Percentiles rank a stretch among this genome's conserved stretches.
Conservation (phyloP, 208 protist species). For the Perkinsela sp. region DNA sequence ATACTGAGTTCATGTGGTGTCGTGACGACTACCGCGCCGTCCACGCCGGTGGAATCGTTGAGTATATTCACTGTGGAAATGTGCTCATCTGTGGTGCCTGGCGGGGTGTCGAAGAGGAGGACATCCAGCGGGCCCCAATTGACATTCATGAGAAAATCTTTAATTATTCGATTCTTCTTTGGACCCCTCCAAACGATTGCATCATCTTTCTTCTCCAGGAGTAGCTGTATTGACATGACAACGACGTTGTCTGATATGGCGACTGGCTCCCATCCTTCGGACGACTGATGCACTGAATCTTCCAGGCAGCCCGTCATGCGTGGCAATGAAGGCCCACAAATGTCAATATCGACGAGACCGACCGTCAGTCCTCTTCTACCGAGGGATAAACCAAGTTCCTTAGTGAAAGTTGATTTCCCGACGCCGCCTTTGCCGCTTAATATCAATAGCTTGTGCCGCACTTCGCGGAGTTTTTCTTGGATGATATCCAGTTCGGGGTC, state of each 20-base stretch:
- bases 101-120: conserved; percentile 96
- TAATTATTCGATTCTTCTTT: conserved; percentile 89
- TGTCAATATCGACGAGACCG: conserved; percentile 96
- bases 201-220: conserved; percentile 77
- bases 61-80: conserved; percentile 77
- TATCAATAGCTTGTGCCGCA: conserved; percentile 57
- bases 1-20: conserved; percentile 92
- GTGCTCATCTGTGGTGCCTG: conserved; percentile 98
- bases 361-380: conserved; percentile 45
- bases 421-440: conserved; percentile 71
- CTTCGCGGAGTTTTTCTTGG: conserved; percentile 20
- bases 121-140: conserved; percentile 90
- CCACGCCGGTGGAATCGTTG: conserved; percentile 25
- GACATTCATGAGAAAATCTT: conserved; percentile 92
- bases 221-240: conserved; percentile 92
- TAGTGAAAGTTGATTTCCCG: conserved; percentile 73
- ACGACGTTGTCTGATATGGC: conserved; percentile 75
- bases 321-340: conserved; percentile 89
- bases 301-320: conserved; percentile 37
- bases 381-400: conserved; percentile 54
- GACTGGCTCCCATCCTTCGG: conserved; percentile 75
- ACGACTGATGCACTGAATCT: conserved; percentile 67
- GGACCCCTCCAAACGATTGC: conserved; percentile 93
- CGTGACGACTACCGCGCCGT: conserved; percentile 77
- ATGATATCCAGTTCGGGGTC: conserved; percentile 68